These are phyloP conservation scores for Leishmania tarentolae DNA, from an alignment of 208 protist genomes.

Conservation along the genomic window DNA sequence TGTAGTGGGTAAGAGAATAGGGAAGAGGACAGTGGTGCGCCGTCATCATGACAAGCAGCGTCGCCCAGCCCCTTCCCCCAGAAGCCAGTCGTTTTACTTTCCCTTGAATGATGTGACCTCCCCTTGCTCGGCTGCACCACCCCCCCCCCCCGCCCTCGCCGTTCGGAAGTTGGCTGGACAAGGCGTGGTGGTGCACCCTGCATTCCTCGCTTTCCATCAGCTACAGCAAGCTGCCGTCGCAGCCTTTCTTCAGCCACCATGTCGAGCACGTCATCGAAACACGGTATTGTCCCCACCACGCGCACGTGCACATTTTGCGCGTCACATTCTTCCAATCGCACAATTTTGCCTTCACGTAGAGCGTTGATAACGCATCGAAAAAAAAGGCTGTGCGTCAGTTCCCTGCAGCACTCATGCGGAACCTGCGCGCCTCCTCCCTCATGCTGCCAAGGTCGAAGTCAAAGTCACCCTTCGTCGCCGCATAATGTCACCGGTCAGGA, in stretches of 20 bases:
- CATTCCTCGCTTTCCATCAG: conserved; percentile 8
- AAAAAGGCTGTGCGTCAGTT: conserved; percentile 9
- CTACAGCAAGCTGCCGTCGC: conserved; percentile 22
- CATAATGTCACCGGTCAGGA: conserved; percentile 10
- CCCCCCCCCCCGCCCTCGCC: conserved; percentile 9
- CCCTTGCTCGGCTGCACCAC: conserved; percentile 7
- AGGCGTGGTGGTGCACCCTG: conserved; percentile 22
- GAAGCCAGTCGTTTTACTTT: conserved; percentile 17
- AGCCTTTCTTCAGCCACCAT: conserved; percentile 17
- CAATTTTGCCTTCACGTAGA: not conserved
- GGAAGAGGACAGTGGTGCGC: too few relatives aligned
- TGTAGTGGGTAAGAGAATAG: too few relatives aligned
- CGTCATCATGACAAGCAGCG: too few relatives aligned
- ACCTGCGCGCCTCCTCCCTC: conserved; percentile 14
- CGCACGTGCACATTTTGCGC: conserved; percentile 6
- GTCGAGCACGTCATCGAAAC: conserved; percentile 24
- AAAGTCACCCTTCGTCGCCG: conserved; percentile 15
- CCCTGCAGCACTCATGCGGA: conserved; percentile 13
- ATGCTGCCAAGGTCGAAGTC: conserved; percentile 17
- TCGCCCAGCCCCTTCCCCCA: not conserved
- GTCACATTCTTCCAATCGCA: conserved; percentile 18
- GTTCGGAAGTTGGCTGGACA: conserved; percentile 18
- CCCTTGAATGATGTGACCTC: conserved; percentile 13
- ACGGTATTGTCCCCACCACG: conserved; percentile 2
- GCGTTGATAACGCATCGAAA: conserved; percentile 11